These are phyloP conservation scores for Millerozyma acaciae DNA, from an alignment of 805 yeast species.

Conservation along the genomic window DNA sequence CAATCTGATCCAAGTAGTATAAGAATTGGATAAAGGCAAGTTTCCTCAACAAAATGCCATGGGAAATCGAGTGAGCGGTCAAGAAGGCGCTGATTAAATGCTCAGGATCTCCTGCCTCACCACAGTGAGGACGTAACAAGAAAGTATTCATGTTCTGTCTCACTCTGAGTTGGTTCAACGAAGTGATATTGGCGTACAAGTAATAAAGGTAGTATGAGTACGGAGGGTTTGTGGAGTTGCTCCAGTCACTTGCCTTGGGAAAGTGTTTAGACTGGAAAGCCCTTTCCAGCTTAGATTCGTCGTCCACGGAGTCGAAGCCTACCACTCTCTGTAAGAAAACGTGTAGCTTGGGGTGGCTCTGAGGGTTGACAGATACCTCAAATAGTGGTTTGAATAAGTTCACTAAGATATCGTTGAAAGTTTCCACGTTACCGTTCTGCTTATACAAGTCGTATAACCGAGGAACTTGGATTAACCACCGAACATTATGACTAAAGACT, in stretches of 20 bases:
- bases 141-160: slow-evolving; percentile 78
- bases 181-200: slow-evolving; percentile 78
- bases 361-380: slow-evolving; percentile 84
- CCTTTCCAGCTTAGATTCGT: slow-evolving; percentile 89
- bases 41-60: slow-evolving; percentile 90
- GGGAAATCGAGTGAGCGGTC: slow-evolving; percentile 89
- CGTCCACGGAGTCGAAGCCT: slow-evolving; percentile 98
- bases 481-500: slow-evolving; percentile 84
- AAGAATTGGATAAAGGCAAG: slow-evolving; percentile 93
- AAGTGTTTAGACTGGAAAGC: slow-evolving; percentile 68
- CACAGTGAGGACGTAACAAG: slow-evolving; percentile 96
- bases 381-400: slow-evolving; percentile 86
- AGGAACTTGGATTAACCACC: slow-evolving; percentile 97
- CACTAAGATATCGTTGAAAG: slow-evolving; percentile 70
- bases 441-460: slow-evolving; percentile 88
- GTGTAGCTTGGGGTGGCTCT: slow-evolving; percentile 84
- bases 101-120: slow-evolving; percentile 99
- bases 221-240: slow-evolving; percentile 81
- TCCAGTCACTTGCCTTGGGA: slow-evolving; percentile 88
- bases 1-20: slow-evolving; percentile 90
- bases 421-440: slow-evolving; percentile 61
- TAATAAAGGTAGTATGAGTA: slow-evolving; percentile 93
- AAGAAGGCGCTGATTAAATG: slow-evolving; percentile 88
- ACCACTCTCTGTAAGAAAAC: slow-evolving; percentile 88
- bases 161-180: slow-evolving; percentile 80